Evolutionary conservation across 2,329 filamentous ascomycete species (phyloP).

Genomic region (Fusarium chaquense): DNA sequence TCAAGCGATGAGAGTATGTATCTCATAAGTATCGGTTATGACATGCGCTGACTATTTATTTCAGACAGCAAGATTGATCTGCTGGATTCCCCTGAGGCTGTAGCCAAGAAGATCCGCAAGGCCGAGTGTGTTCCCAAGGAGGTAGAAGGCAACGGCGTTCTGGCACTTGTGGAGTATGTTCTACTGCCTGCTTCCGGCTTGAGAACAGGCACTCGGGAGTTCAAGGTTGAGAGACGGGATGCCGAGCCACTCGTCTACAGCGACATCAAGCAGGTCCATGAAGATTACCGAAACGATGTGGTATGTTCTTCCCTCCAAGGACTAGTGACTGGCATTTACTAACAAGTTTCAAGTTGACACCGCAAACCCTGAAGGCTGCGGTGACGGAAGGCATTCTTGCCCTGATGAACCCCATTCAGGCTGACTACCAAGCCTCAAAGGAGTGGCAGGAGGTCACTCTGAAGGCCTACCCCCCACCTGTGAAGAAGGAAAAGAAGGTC

Average conservation of each 20-base stretch:
- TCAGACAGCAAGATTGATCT: slow-evolving; percentile 90
- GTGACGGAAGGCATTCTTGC: slow-evolving; percentile 78
- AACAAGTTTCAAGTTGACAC: slow-evolving; percentile 69
- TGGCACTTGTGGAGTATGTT: slow-evolving; percentile 89
- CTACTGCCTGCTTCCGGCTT: slow-evolving; percentile 82
- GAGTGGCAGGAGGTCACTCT: slow-evolving; percentile 80
- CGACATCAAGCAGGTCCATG: slow-evolving; percentile 78
- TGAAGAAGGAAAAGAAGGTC: slow-evolving; percentile 80
- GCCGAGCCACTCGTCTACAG: slow-evolving; percentile 83
- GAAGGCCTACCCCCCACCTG: slow-evolving; percentile 81
- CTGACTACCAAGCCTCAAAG: slow-evolving; percentile 73
- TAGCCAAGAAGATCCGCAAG: slow-evolving; percentile 88
- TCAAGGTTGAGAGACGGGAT: slow-evolving; percentile 77
- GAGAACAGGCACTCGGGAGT: slow-evolving; percentile 66
- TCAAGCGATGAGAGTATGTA: slow-evolving; percentile 72
- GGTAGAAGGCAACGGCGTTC: slow-evolving; percentile 85
- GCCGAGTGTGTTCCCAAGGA: slow-evolving; percentile 81
- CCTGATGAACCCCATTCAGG: slow-evolving; percentile 82
- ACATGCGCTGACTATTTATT: background rate
- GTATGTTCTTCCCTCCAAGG: slow-evolving; percentile 58
- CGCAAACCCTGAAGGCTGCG: slow-evolving; percentile 89
- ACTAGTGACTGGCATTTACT: background rate
- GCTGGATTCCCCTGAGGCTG: slow-evolving; percentile 79
- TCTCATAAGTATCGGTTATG: background rate
- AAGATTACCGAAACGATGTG: slow-evolving; percentile 83